Percentiles rank a stretch among this genome's conserved stretches.
These are phyloP conservation scores for Saccharomycodes ludwigii DNA, from an alignment of 805 yeast species.

Conservation along the genomic window DNA sequence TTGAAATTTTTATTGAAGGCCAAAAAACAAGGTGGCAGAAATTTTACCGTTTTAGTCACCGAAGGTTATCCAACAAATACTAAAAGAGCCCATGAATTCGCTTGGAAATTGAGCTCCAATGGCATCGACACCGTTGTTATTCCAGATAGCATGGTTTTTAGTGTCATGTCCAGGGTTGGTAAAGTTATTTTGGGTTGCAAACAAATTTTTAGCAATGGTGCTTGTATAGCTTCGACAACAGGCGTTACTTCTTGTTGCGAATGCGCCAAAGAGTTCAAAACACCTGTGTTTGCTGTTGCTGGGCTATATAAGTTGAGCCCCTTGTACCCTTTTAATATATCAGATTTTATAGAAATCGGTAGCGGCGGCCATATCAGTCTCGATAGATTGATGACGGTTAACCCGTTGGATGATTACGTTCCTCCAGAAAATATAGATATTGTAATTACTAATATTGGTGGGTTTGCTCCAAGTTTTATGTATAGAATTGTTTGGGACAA, in stretches of 20 bases:
- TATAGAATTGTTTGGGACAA: constrained; percentile 92
- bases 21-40: constrained; percentile 59
- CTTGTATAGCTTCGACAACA: constrained; percentile 73
- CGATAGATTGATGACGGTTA: constrained; percentile 34
- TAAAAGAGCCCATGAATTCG: constrained; percentile 65
- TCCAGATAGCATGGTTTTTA: constrained; percentile 87
- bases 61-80: constrained; percentile 88
- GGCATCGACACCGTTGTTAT: constrained; percentile 83
- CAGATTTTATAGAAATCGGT: constrained; percentile 78
- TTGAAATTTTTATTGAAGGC: constrained; percentile 78
- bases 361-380: constrained; percentile 50
- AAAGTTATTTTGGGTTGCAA: constrained; percentile 89
- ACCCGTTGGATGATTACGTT: constrained; percentile 83
- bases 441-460: constrained; percentile 90
- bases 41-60: constrained; percentile 82
- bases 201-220: constrained; percentile 93
- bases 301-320: constrained; percentile 92
- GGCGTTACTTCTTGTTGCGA: constrained; percentile 92
- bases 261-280: constrained; percentile 86
- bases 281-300: constrained; percentile 94
- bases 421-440: constrained; percentile 92
- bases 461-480: constrained; percentile 90
- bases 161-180: constrained; percentile 95
- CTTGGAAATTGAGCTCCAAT: constrained; percentile 65
- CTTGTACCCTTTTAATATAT: constrained; percentile 78